A percentile compares a stretch with the other conserved stretches of the same genome.
phyloP scores from a whole-genome alignment of 164 flowering plant genomes.

The Hamamelis virginiana region DNA sequence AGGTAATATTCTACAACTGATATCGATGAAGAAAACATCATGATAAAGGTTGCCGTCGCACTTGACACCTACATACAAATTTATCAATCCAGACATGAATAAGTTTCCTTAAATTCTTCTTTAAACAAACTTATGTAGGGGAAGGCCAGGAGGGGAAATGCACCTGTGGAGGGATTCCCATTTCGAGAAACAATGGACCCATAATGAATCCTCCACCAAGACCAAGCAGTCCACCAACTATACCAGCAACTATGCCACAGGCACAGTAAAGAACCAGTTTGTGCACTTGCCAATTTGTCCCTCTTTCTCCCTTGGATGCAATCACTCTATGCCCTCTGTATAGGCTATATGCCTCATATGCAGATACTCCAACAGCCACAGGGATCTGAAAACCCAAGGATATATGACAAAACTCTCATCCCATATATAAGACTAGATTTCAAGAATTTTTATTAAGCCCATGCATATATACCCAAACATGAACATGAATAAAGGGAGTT shows the following conservation, averaged over 20 bases:
- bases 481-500: too few relatives aligned
- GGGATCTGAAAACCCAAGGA: constrained; percentile 12
- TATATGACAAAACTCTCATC: too few relatives aligned
- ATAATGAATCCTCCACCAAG: constrained; percentile 25
- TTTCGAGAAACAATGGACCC: constrained; percentile 29
- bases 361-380: constrained; percentile 15
- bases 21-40: constrained; percentile 43
- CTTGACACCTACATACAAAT: constrained; percentile 34
- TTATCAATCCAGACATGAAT: too few relatives aligned
- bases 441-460: not conserved
- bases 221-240: constrained; percentile 28
- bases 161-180: constrained; percentile 33
- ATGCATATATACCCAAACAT: too few relatives aligned
- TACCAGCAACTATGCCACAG: constrained; percentile 24
- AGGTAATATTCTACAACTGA: constrained; percentile 41
- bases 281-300: constrained; percentile 19
- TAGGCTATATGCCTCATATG: constrained; percentile 21
- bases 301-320: constrained; percentile 25
- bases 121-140: too few relatives aligned
- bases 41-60: constrained; percentile 42
- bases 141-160: too few relatives aligned
- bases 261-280: constrained; percentile 19
- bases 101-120: too few relatives aligned
- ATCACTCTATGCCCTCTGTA: constrained; percentile 25
- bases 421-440: not conserved